These are phyloP conservation scores for Fusarium begoniae DNA, from an alignment of 2,329 filamentous ascomycete species.

Conservation along the genomic window DNA sequence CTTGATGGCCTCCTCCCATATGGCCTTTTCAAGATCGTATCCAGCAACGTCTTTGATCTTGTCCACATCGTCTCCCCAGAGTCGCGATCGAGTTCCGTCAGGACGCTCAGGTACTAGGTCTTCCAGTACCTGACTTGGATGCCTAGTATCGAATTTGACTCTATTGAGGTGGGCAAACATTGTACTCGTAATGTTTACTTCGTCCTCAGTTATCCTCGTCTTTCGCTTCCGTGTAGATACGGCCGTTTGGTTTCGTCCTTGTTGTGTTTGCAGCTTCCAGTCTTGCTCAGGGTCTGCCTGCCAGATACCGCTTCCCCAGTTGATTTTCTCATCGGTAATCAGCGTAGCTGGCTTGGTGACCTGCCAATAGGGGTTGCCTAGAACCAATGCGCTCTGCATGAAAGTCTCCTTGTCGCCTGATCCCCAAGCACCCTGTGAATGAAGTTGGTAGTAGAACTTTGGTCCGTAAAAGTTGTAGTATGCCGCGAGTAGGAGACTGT, in stretches of 20 bases:
- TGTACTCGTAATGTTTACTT: slow-evolving; percentile 12
- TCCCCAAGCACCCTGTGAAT: slow-evolving; percentile 41
- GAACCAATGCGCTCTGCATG: slow-evolving; percentile 28
- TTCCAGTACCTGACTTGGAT: slow-evolving; percentile 11
- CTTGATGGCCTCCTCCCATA: slow-evolving; percentile 39
- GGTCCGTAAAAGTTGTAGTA: slow-evolving; percentile 41
- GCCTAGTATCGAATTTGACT: slow-evolving; percentile 36
- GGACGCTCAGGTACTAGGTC: slow-evolving; percentile 10
- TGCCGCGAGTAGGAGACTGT: slow-evolving; percentile 33
- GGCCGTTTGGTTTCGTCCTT: not conserved
- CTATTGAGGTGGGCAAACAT: slow-evolving; percentile 41
- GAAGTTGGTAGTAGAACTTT: slow-evolving; percentile 37
- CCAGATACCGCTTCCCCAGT: slow-evolving; percentile 40
- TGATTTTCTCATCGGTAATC: slow-evolving; percentile 19
- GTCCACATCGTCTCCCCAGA: slow-evolving; percentile 31
- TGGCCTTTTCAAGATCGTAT: slow-evolving; percentile 37
- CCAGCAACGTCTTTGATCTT: slow-evolving; percentile 25
- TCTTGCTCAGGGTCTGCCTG: slow-evolving; percentile 39
- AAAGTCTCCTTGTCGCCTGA: slow-evolving; percentile 41
- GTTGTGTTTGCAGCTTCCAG: slow-evolving; percentile 14
- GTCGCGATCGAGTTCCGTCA: slow-evolving; percentile 14
- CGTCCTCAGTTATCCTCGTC: not conserved
- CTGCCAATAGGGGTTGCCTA: slow-evolving; percentile 34
- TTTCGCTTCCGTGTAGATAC: not conserved
- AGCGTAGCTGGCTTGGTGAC: slow-evolving; percentile 19